phyloP scores from a whole-genome alignment of 2,329 filamentous ascomycete genomes.

The Metarhizium brunneum region DNA sequence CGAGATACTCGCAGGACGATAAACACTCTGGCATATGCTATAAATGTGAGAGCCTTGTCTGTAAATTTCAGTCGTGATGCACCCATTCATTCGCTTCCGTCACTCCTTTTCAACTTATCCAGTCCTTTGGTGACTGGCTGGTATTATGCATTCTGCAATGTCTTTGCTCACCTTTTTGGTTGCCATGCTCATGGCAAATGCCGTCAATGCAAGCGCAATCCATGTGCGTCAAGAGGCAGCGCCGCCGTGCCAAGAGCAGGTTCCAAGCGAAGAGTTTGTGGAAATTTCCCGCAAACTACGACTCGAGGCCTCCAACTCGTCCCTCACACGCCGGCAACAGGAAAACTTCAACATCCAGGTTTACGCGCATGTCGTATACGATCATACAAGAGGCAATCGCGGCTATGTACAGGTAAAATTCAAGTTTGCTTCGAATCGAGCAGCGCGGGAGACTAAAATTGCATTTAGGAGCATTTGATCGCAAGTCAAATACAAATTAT shows the following conservation, averaged over 20 bases:
- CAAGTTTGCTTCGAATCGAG: neutral
- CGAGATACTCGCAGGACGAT: too few relatives aligned
- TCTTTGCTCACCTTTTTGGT: neutral
- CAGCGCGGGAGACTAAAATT: too few relatives aligned
- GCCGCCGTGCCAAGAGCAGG: neutral
- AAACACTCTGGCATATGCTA: too few relatives aligned
- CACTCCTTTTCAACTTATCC: too few relatives aligned
- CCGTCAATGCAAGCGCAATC: neutral
- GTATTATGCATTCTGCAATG: neutral
- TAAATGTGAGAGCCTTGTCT: too few relatives aligned
- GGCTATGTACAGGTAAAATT: neutral
- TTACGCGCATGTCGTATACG: neutral
- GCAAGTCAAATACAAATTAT: neutral
- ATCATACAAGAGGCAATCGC: too few relatives aligned
- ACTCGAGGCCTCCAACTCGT: neutral
- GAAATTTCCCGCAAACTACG: neutral
- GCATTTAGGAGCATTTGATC: neutral
- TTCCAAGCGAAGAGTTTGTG: neutral
- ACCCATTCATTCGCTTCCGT: too few relatives aligned
- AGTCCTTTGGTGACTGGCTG: too few relatives aligned
- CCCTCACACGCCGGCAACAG: neutral
- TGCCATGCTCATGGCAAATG: neutral
- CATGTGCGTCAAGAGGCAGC: neutral
- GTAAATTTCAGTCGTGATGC: too few relatives aligned
- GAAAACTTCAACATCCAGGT: neutral